Conservation (phyloP, 2,329 filamentous ascomycete genomes). For the Neurospora crassa region DNA sequence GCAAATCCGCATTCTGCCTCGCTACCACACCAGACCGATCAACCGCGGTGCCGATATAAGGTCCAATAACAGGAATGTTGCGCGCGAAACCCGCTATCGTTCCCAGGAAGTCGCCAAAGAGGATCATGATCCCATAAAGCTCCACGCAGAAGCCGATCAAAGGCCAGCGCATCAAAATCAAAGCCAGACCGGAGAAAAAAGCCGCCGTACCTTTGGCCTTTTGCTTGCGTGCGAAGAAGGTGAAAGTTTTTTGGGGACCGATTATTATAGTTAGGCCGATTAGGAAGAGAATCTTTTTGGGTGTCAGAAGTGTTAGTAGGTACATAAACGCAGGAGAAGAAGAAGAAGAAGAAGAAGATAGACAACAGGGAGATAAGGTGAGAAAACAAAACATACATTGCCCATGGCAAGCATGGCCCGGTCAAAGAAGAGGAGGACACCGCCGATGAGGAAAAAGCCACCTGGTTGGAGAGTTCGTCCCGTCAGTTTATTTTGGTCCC, state of each 20-base stretch:
- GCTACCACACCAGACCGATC: slow-evolving; percentile 58
- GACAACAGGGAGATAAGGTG: slow-evolving; percentile 4
- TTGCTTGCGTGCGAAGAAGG: slow-evolving; percentile 90
- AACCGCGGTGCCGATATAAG: slow-evolving; percentile 67
- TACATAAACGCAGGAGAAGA: neutral
- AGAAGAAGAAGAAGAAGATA: slow-evolving; percentile 6
- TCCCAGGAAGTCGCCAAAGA: slow-evolving; percentile 94
- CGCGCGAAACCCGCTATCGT: slow-evolving; percentile 84
- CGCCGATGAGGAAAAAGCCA: slow-evolving; percentile 88
- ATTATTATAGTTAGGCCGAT: slow-evolving; percentile 95
- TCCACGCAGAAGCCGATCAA: slow-evolving; percentile 86
- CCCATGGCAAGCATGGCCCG: slow-evolving; percentile 97
- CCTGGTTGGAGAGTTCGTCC: slow-evolving; percentile 40
- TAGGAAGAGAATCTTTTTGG: slow-evolving; percentile 74
- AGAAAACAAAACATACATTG: slow-evolving; percentile 51
- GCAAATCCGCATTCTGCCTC: slow-evolving; percentile 66
- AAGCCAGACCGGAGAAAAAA: slow-evolving; percentile 57
- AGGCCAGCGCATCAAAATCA: slow-evolving; percentile 87
- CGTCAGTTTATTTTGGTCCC: slow-evolving; percentile 14
- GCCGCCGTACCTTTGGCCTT: slow-evolving; percentile 87
- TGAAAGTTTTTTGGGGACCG: slow-evolving; percentile 77
- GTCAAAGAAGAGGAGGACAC: slow-evolving; percentile 96
- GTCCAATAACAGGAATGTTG: slow-evolving; percentile 75
- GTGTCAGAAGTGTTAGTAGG: too few species aligned
- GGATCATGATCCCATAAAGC: slow-evolving; percentile 80